Evolutionary conservation across 805 yeast genomes (phyloP), one percentile per base, ranked within the genome.

Genomic region (Nakazawaea sp.): DNA sequence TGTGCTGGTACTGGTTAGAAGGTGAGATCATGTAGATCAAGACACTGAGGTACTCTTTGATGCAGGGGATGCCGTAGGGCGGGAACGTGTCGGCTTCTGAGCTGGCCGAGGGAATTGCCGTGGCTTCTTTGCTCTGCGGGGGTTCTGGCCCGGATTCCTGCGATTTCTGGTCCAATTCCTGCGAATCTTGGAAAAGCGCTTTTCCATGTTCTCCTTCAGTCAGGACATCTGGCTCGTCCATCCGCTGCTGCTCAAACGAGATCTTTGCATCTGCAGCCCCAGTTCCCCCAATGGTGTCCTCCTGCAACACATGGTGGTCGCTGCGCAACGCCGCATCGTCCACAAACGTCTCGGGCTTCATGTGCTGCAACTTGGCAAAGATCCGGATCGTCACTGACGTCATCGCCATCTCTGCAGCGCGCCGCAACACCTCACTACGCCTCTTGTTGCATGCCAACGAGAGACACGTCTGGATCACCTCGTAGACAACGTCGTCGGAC

Each of bases 361-460:
- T 68, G 18, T 59, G 57, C 30, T 68, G 68, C 33, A 89, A 59
- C 41, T 75, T 77, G 27, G 66, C 59, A 55, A 88, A 88, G 5
- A 88, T 69, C 38, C 74, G 68, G 27, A 78, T 70, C 0, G 95
- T 79, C 32, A 88, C 79, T 2, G 78, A 61, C 27, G 74, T 64
- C 69, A 87, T 70, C 1, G 95, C 72, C 63, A 82, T 72, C 52
- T 89, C 97, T 0, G 97, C 97, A 0, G 95, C 82, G 43, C 81
- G 75, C 50, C 97, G 69, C 41, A 92, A 68, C 6, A 89, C 85
- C 48, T 90, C 97, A 42, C 95, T 80, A 55, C 97, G 73, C 54
- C 89, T 74, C 61, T 86, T 85, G 55, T 92, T 95, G 51, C 95
- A 86, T 2, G 97, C 95, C 58, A 92, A 70, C 4, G 94, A 81